phyloP scores from a whole-genome alignment of 495 filamentous ascomycete genomes.

The Annulohypoxylon moriforme region DNA sequence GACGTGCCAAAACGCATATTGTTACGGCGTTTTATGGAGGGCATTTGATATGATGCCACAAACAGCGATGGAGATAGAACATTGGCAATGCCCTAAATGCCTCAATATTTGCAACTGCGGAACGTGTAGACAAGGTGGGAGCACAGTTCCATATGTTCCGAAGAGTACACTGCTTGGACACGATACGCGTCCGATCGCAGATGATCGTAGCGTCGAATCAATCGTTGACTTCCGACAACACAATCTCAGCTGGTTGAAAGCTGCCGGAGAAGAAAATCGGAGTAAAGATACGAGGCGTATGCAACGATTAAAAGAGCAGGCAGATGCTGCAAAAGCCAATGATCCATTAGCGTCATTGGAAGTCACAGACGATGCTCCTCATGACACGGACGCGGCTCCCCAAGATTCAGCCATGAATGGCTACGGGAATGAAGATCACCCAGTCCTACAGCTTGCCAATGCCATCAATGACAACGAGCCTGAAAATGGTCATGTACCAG shows the following conservation, averaged over 20 bases:
- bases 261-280: slow-evolving; percentile 60
- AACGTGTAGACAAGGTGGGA: slow-evolving; percentile 68
- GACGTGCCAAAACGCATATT: slow-evolving; percentile 78
- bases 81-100: slow-evolving; percentile 92
- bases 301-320: slow-evolving; percentile 62
- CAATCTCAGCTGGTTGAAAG: slow-evolving; percentile 80
- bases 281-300: slow-evolving; percentile 63
- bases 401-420: slow-evolving; percentile 51
- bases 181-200: slow-evolving; percentile 87
- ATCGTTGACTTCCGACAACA: slow-evolving; percentile 86
- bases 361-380: slow-evolving; percentile 45
- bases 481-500: slow-evolving; percentile 16
- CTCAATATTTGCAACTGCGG: slow-evolving; percentile 84
- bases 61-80: slow-evolving; percentile 76
- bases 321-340: slow-evolving; percentile 65
- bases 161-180: slow-evolving; percentile 86
- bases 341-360: slow-evolving; percentile 45
- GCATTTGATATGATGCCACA: slow-evolving; percentile 89
- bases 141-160: slow-evolving; percentile 75
- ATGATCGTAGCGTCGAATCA: slow-evolving; percentile 86
- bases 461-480: not conserved
- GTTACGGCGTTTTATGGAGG: slow-evolving; percentile 88
- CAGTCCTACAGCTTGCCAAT: slow-evolving; percentile 24
- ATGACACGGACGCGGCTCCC: slow-evolving; percentile 48
- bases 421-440: slow-evolving; percentile 50